A percentile compares a stretch with the other conserved stretches of the same genome.
These are phyloP conservation scores for Samsoniella hepiali DNA, from an alignment of 2,329 filamentous ascomycete species.

Conservation along the genomic window DNA sequence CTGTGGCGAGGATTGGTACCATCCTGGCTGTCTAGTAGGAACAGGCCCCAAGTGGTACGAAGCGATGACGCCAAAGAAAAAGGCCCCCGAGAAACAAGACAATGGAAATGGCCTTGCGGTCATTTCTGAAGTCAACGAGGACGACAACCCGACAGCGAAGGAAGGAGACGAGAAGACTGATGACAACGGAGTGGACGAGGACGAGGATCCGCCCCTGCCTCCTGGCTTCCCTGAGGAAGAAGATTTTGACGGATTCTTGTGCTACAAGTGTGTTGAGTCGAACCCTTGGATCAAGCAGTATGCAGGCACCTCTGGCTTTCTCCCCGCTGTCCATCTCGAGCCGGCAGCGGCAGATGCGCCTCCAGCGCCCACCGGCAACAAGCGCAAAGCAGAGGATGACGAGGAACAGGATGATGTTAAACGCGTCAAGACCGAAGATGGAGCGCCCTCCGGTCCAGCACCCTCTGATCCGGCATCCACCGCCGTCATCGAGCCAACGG, in stretches of 20 bases:
- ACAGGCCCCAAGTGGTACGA: conserved; percentile 71
- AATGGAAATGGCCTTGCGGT: conserved; percentile 38
- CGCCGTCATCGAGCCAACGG: conserved; percentile 8
- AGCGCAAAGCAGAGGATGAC: conserved; percentile 64
- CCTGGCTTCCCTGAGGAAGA: conserved; percentile 87
- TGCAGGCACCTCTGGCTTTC: conserved; percentile 74
- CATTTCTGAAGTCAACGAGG: conserved; percentile 49
- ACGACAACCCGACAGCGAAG: conserved; percentile 15
- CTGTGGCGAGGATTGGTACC: conserved; percentile 97
- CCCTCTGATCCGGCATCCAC: conserved; percentile 14
- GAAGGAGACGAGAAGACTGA: conserved; percentile 31
- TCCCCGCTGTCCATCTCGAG: conserved; percentile 62
- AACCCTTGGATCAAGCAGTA: conserved; percentile 92
- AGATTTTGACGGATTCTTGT: conserved; percentile 84
- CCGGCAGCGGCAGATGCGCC: conserved; percentile 4
- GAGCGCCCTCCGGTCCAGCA: conserved; percentile 27
- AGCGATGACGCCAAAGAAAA: conserved; percentile 38
- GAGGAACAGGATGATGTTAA: conserved; percentile 42
- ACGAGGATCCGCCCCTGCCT: conserved; percentile 66
- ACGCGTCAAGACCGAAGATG: conserved; percentile 46
- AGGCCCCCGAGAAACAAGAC: conserved; percentile 10
- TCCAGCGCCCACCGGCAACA: conserved; percentile 40
- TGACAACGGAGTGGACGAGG: conserved; percentile 44
- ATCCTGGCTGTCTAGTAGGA: conserved; percentile 86
- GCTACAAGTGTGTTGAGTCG: conserved; percentile 87